Base-by-base conservation (phyloP, 805 yeast genomes). In the Saturnispora gosingensis region DNA sequence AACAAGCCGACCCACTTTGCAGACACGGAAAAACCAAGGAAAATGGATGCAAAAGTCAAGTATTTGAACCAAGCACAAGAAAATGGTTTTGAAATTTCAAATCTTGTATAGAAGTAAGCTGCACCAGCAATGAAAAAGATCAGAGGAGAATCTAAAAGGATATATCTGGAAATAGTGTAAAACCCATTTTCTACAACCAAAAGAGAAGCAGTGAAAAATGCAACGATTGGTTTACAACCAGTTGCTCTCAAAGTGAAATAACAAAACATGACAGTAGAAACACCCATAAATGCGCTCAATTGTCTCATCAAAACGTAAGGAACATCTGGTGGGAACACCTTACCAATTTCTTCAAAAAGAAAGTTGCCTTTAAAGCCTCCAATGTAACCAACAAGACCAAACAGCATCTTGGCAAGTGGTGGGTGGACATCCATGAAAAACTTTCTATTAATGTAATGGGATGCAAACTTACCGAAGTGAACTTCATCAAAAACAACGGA, bases 401-500 rank as follows among this genome's bases (percentile, higher is more conserved):
- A 85, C 46, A 86, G 66, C 83, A 86, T 78, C 67, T 86, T 86
- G 46, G 91, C 89, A 60, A 86, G 73, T 3, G 95, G 95, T 34
- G 95, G 95, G 65, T 86, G 95, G 51, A 86, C 93, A 68, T 86
- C 95, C 85, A 86, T 82, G 70, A 86, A 86, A 64, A 75, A 86
- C 16, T 69, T 70, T 42, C 89, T 87, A 54, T 73, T 68, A 52
- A 85, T 82, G 72, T 90, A 93, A 70, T 91, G 87, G 55, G 84
- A 76, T 18, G 99, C 96, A 70, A 91, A 93, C n/a, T 95, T 95
- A 52, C 99, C 99, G 61, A 93, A 93, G 24, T 49, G 51, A 18
- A 49, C 51, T 28, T 49, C 51, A 49, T 93, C 99, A 61, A 93
- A 93, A 27, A 93, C 98, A 45, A 93, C 98, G 28, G 90, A 80